A percentile compares a stretch with the other conserved stretches of the same genome.
Evolutionary conservation across 2,329 filamentous ascomycete genomes (phyloP).

Genomic region (Leptographium radiaticola): DNA sequence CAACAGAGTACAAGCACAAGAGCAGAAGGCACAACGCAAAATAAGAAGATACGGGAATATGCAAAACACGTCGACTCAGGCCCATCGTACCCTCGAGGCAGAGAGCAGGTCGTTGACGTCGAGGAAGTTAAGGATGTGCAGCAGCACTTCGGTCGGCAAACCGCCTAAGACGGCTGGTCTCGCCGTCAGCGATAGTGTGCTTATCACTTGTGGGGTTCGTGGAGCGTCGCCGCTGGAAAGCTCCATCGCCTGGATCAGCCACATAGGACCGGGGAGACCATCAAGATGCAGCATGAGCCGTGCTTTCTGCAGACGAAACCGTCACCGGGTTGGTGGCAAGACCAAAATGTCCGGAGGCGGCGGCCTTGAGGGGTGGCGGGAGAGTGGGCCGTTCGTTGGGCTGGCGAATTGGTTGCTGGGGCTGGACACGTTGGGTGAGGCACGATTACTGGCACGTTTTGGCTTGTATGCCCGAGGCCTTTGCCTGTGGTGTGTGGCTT

Average conservation of each 20-base stretch:
- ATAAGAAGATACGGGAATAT: neutral
- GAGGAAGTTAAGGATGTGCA: constrained; percentile 40
- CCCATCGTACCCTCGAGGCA: constrained; percentile 35
- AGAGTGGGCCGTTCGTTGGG: neutral
- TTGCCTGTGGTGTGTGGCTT: too few species aligned
- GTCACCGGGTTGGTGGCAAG: neutral
- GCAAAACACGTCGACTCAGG: neutral
- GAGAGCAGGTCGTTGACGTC: constrained; percentile 44
- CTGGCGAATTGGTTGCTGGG: neutral
- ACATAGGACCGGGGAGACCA: neutral
- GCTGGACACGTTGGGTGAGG: neutral
- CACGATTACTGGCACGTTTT: neutral
- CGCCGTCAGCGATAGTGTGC: neutral
- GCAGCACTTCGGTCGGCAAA: constrained; percentile 43
- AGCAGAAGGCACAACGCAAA: neutral
- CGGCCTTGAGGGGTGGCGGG: neutral
- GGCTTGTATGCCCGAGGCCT: too few species aligned
- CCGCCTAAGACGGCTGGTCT: constrained; percentile 17
- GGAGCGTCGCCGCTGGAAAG: neutral
- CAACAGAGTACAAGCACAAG: neutral
- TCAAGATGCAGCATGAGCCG: neutral
- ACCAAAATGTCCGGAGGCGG: neutral
- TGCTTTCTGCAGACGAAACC: neutral
- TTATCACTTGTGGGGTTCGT: neutral
- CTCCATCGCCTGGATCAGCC: neutral